Conservation (phyloP, 192 early-diverging fungal genomes). For the Gamsiella multidivaricata region DNA sequence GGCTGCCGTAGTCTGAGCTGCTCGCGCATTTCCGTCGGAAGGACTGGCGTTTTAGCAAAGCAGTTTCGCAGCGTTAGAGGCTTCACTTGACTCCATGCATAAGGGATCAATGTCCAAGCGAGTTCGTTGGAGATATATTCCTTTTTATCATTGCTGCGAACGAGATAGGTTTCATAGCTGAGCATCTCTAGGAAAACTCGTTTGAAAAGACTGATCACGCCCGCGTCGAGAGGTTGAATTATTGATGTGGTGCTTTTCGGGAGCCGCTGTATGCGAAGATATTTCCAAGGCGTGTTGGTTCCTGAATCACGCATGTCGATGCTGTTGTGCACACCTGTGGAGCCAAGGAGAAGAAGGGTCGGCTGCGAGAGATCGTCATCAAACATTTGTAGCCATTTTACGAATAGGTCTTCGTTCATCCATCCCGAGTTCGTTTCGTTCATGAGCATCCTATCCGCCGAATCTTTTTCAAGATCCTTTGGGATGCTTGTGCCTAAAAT, state of each 20-base stretch:
- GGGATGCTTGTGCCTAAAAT: background rate
- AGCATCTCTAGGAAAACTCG: background rate
- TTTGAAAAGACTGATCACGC: background rate
- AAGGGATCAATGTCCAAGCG: constrained; percentile 6
- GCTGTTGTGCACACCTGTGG: too few species aligned
- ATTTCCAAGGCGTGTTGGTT: too few species aligned
- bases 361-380: background rate
- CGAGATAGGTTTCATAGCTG: background rate
- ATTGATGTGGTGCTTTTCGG: background rate
- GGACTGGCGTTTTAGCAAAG: too few species aligned
- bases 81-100: background rate
- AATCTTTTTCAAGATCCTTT: too few species aligned
- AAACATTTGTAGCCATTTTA: too few species aligned
- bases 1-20: background rate
- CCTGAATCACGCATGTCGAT: too few species aligned
- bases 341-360: background rate
- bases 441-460: too few species aligned
- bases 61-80: too few species aligned
- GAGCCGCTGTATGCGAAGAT: background rate
- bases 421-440: too few species aligned
- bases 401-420: too few species aligned
- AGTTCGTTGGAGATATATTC: background rate
- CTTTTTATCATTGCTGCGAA: constrained; percentile 1
- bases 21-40: too few species aligned
- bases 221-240: background rate